Percentiles rank a stretch among this genome's conserved stretches.
Conservation (phyloP, 257 asterid species). For the Perilla frutescens region DNA sequence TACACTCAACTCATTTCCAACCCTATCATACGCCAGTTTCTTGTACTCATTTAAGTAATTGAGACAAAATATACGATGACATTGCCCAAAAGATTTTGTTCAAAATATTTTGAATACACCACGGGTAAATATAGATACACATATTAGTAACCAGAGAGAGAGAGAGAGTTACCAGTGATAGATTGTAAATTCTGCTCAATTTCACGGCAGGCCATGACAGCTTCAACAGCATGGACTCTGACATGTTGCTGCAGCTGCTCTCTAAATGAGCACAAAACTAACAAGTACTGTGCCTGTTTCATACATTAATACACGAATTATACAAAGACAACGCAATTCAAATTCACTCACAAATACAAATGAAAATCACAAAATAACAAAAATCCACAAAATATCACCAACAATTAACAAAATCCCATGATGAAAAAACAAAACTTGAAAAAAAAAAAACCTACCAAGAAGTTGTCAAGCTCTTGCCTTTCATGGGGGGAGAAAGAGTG, state of each 20-base stretch:
- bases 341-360: not conserved
- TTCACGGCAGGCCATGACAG: conserved; percentile 99
- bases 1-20: conserved; percentile 24
- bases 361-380: not conserved
- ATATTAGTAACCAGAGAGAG: not conserved
- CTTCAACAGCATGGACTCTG: conserved; percentile 97
- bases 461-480: conserved; percentile 83
- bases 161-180: conserved; percentile 69
- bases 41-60: conserved; percentile 6
- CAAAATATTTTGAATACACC: not conserved
- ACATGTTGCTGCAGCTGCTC: conserved; percentile 98
- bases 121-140: not conserved
- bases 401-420: not conserved
- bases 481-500: conserved; percentile 60
- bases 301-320: not conserved
- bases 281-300: conserved; percentile 81
- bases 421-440: not conserved
- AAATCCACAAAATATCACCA: not conserved
- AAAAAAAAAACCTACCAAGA: conserved; percentile 62
- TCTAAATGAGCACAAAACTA: conserved; percentile 87
- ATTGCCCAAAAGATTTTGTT: not conserved
- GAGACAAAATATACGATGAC: conserved; percentile 3
- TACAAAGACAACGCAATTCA: not conserved
- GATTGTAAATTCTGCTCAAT: conserved; percentile 83
- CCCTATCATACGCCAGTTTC: conserved; percentile 19